A percentile compares a stretch with the other conserved stretches of the same genome.
Conservation (phyloP, 225 moss, liverwort and hornwort genomes). For the Antitrichia curtipendula region DNA sequence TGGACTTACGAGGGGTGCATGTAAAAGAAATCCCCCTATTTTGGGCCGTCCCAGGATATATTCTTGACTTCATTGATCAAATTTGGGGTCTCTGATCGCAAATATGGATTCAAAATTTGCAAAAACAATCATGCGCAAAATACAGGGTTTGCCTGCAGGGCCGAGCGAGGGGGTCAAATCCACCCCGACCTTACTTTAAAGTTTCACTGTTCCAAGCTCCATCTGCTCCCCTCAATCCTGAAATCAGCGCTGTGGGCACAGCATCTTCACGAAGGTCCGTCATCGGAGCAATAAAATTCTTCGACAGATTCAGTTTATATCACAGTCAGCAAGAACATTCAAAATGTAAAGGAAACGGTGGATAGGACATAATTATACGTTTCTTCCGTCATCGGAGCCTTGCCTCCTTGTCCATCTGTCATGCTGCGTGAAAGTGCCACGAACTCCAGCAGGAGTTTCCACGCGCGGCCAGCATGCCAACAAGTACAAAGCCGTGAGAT, state of each 20-base stretch:
- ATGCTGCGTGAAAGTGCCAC: background rate
- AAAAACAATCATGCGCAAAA: too few relatives aligned
- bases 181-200: too few relatives aligned
- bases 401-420: background rate
- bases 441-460: background rate
- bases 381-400: background rate
- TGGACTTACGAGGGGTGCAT: too few relatives aligned
- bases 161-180: too few relatives aligned
- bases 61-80: too few relatives aligned
- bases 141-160: too few relatives aligned
- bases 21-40: too few relatives aligned
- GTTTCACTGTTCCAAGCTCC: background rate
- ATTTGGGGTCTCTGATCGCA: too few relatives aligned
- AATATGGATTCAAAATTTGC: too few relatives aligned
- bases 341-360: background rate
- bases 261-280: background rate
- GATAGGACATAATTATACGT: accelerated
- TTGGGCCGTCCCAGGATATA: too few relatives aligned
- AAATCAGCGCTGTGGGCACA: background rate
- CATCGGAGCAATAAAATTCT: background rate
- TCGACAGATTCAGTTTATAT: too few relatives aligned
- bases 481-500: background rate
- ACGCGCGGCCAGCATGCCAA: too few relatives aligned
- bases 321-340: background rate
- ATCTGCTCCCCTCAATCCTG: background rate